A percentile compares a stretch with the other conserved stretches of the same genome.
Conservation (phyloP, 371 early-diverging fungal genomes). For the Rhizopus delemar region DNA sequence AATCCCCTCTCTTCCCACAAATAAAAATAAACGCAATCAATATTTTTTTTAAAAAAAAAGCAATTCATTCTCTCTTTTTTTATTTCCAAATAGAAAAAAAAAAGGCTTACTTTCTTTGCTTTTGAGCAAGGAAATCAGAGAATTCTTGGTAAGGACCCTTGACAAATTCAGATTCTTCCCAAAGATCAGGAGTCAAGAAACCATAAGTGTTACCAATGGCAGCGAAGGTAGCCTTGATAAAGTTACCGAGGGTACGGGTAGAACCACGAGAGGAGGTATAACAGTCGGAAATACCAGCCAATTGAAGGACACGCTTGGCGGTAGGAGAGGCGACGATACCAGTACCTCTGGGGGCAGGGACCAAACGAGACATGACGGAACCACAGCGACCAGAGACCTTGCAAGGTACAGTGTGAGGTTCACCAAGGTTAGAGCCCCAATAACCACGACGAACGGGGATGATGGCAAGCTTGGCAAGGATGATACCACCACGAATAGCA, state of each 20-base stretch:
- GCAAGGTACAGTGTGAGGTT: constrained; percentile 98
- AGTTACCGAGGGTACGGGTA: constrained; percentile 94
- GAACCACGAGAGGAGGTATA: constrained; percentile 96
- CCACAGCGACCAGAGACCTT: constrained; percentile 99
- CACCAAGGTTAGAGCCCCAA: constrained; percentile 98
- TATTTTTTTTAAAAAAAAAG: constrained; percentile 1
- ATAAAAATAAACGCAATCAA: constrained; percentile 10
- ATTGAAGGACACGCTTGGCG: constrained; percentile 96
- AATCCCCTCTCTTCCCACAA: not conserved
- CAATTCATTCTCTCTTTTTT: too few species aligned
- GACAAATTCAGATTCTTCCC: constrained; percentile 88
- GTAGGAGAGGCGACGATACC: constrained; percentile 97
- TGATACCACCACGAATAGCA: constrained; percentile 98
- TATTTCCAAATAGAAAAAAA: not conserved
- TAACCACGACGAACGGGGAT: constrained; percentile 99
- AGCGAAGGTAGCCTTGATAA: constrained; percentile 98
- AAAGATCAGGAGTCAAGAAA: constrained; percentile 97
- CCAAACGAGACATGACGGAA: constrained; percentile 91
- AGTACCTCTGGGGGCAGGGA: constrained; percentile 61
- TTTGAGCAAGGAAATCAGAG: constrained; percentile 85
- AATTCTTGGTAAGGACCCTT: constrained; percentile 93
- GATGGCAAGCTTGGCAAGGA: constrained; percentile 97
- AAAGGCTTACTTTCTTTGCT: constrained; percentile 48
- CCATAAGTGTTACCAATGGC: constrained; percentile 98
- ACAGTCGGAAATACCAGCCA: constrained; percentile 99